Percentiles rank a stretch among this genome's conserved stretches.
Conservation (phyloP, 2,329 filamentous ascomycete species). For the Fusarium armeniacum region DNA sequence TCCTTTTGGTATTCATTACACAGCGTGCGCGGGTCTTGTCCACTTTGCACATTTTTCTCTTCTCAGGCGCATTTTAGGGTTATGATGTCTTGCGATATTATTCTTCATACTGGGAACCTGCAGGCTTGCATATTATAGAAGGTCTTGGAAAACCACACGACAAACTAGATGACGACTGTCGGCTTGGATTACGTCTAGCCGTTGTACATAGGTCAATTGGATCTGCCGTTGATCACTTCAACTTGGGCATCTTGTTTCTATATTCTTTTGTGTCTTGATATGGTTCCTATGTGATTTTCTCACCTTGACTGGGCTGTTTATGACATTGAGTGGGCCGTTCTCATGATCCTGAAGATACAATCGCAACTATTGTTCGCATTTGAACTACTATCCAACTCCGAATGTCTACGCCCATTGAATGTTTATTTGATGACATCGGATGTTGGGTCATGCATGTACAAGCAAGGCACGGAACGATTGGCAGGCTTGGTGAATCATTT, state of each 20-base stretch:
- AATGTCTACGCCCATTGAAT: background rate
- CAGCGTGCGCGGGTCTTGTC: conserved; percentile 50
- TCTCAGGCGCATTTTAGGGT: conserved; percentile 51
- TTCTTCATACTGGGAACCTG: conserved; percentile 48
- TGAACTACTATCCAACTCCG: background rate
- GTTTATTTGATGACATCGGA: background rate
- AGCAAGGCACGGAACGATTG: conserved; percentile 8
- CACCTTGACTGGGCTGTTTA: background rate
- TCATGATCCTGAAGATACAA: background rate
- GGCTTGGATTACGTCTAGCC: conserved; percentile 43
- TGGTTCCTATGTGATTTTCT: background rate
- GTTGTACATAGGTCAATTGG: conserved; percentile 52
- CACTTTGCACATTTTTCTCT: conserved; percentile 48
- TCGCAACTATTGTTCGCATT: background rate
- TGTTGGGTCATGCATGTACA: background rate
- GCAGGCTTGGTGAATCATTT: conserved; percentile 5
- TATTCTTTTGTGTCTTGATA: background rate
- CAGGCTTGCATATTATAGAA: conserved; percentile 57
- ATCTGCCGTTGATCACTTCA: conserved; percentile 45
- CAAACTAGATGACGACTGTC: conserved; percentile 50
- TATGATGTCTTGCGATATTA: conserved; percentile 52
- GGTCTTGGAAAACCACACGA: conserved; percentile 51
- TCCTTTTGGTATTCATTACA: conserved; percentile 49
- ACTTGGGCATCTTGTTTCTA: conserved; percentile 44
- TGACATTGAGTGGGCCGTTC: background rate